Evolutionary conservation across 2,329 filamentous ascomycete species (phyloP), one percentile per base, ranked within the genome.

Genomic region (Curvularia sp.): DNA sequence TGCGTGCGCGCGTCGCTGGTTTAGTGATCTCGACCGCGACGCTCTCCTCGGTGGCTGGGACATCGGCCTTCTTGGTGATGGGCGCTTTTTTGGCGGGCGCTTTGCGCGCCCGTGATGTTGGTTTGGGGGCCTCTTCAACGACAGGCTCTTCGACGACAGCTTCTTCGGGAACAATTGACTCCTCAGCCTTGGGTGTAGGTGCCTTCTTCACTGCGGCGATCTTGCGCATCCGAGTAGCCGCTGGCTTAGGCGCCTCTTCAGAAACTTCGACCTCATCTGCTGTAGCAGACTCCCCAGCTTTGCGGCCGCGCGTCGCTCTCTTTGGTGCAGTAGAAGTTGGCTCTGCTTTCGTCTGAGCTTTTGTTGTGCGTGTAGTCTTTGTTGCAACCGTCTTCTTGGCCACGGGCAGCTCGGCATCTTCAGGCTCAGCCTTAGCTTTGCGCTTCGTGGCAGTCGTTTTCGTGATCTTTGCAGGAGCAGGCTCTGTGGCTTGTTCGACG

Each of bases 221-320:
- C 58, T 70, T 70, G 57, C 64, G 66, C 46, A 52, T 49, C 45
- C 61, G 55, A 50, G 63, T 56, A 45, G 58, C 53, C 34, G 64
- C 51, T 36, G 64, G 61, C 60, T 69, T 68, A 25, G 59, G 53
- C 12, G 53, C 50, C 45, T 68, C 59, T 41, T 68, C 60, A 23
- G 58, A 49, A 5, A 51, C 42, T 9, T 51, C 61, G 30, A 54
- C 50, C 57, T 68, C 62, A 25, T 70, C 61, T 25, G 52, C 21
- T 10, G 18, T 38, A 39, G 52, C 57, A 13, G 61, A 49, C 36
- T 62, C 57, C 23, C 57, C 59, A 34, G 51, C 58, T 46, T 72
- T 72, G 58, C 68, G 67, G 30, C 61, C 63, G 30, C 71, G 70
- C 21, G 65, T 69, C 18, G 71, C 65, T 21, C 66, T 59, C 60